Percentiles rank a stretch among this genome's conserved stretches.
Conservation (phyloP, 192 early-diverging fungal species). For the Funneliformis mosseae region DNA sequence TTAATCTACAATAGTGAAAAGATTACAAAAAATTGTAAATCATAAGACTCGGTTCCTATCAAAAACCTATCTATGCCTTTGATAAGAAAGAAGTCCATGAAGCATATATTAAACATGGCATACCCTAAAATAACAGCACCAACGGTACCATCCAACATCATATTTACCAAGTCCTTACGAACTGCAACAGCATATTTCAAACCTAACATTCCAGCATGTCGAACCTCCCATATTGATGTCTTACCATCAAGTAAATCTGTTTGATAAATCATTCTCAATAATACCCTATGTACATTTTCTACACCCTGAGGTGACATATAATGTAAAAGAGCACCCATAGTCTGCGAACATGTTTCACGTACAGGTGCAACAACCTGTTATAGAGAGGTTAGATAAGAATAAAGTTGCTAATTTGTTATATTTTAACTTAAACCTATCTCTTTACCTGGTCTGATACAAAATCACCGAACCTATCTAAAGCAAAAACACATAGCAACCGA, state of each 20-base stretch:
- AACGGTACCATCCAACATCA: conserved; percentile 71
- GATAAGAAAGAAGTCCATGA: too few species aligned
- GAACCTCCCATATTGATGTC: conserved; percentile 83
- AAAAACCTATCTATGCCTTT: too few species aligned
- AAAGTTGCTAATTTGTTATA: not conserved
- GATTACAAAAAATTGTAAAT: not conserved
- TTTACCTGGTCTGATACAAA: conserved; percentile 88
- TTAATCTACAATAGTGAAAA: conserved; percentile 44
- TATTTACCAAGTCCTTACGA: conserved; percentile 78
- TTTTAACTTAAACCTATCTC: not conserved
- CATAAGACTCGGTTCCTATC: too few species aligned
- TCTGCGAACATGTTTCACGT: conserved; percentile 90
- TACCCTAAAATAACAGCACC: conserved; percentile 82
- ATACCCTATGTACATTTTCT: conserved; percentile 63
- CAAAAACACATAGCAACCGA: conserved; percentile 90
- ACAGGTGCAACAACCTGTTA: conserved; percentile 87
- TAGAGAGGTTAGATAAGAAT: not conserved
- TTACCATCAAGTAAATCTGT: conserved; percentile 46
- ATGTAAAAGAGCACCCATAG: conserved; percentile 72
- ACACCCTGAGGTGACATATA: conserved; percentile 61
- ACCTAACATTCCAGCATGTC: conserved; percentile 90
- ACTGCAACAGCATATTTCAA: conserved; percentile 95
- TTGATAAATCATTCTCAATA: conserved; percentile 71
- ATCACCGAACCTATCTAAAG: conserved; percentile 95
- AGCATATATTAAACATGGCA: not conserved